These are phyloP conservation scores for Bipolaris cookei DNA, from an alignment of 2,329 filamentous ascomycete species.

Conservation along the genomic window DNA sequence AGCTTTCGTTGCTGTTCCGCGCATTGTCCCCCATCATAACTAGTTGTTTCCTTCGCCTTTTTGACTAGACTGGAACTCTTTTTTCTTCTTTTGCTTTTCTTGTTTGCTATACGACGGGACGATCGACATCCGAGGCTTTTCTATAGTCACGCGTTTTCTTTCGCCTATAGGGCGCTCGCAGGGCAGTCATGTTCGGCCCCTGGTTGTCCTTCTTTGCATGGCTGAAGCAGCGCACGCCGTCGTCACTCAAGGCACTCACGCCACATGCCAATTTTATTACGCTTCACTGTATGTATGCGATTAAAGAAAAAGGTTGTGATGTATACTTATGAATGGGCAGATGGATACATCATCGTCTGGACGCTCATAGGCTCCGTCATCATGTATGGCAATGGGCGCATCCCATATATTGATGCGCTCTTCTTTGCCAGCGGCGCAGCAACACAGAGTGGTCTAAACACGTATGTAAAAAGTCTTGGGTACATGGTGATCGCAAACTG, in stretches of 20 bases:
- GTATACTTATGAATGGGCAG: constrained; percentile 50
- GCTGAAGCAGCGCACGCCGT: constrained; percentile 37
- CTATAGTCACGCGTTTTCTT: neutral
- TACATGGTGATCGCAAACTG: constrained; percentile 16
- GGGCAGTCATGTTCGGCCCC: constrained; percentile 39
- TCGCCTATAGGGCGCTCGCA: constrained; percentile 1
- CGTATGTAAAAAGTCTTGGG: constrained; percentile 50
- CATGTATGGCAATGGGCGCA: constrained; percentile 68
- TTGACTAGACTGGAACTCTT: neutral
- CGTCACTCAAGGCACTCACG: constrained; percentile 38
- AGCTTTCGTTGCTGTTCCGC: constrained; percentile 9
- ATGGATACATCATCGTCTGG: constrained; percentile 80
- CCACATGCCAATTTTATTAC: constrained; percentile 83
- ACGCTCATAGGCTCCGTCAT: constrained; percentile 77
- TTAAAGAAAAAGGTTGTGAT: too few relatives aligned
- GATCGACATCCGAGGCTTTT: neutral
- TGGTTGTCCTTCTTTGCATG: constrained; percentile 40
- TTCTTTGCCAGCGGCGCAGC: constrained; percentile 85
- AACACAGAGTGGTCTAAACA: constrained; percentile 93
- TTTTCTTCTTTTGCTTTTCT: neutral
- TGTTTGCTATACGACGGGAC: too few relatives aligned
- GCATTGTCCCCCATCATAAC: neutral
- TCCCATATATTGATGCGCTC: constrained; percentile 84
- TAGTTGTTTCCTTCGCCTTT: neutral
- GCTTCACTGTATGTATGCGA: constrained; percentile 66